Evolutionary conservation across 2,329 filamentous ascomycete genomes (phyloP), one percentile per base, ranked within the genome.

Genomic region (Sporothrix schenckii): DNA sequence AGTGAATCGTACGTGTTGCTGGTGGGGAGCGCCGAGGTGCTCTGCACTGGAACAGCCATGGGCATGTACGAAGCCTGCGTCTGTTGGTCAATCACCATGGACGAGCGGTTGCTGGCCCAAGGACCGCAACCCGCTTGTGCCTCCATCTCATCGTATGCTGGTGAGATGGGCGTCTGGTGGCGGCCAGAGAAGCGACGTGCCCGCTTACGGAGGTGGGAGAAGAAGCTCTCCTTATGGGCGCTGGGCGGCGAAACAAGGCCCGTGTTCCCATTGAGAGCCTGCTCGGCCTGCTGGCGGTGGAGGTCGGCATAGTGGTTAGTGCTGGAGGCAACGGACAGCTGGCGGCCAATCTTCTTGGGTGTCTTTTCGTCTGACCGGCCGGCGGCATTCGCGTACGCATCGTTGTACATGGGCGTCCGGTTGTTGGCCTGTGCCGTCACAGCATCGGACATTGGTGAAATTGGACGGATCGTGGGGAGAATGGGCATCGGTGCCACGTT

Each of bases 391-490:
- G 78, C 79, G 72, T 84, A 83, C 0, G 81, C 77, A 61, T 88
- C 86, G 75, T 80, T 83, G 76, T 87, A 85, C 39, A 84, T 82
- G 21, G 85, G 83, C 56, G 84, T 83, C 66, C 88, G 86, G 70
- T 87, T 89, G 77, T 88, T 94, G 68, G 92, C 94, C 80, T 97
- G 93, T 39, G 94, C 95, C 70, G 90, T 97, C 60, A 97, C 93
- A 67, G 93, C 88, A 80, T 97, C 94, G 6, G 94, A 95, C n/a
- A 98, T 80, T n/a, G 95, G 95, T 50, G 95, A 98, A 67, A 98
- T 94, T 14, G 95, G 94, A 74, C 91, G 89, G 76, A 98, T 97
- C 0, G 94, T 97, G 14, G 95, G 95, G 65, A 99, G 84, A 73
- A 99, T 99, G 10, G 93, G 93, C 87, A 99, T 99, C 4, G 95